Percentiles rank a stretch among this genome's conserved stretches.
Conservation (phyloP, 2,329 filamentous ascomycete genomes). For the Colletotrichum sp. region DNA sequence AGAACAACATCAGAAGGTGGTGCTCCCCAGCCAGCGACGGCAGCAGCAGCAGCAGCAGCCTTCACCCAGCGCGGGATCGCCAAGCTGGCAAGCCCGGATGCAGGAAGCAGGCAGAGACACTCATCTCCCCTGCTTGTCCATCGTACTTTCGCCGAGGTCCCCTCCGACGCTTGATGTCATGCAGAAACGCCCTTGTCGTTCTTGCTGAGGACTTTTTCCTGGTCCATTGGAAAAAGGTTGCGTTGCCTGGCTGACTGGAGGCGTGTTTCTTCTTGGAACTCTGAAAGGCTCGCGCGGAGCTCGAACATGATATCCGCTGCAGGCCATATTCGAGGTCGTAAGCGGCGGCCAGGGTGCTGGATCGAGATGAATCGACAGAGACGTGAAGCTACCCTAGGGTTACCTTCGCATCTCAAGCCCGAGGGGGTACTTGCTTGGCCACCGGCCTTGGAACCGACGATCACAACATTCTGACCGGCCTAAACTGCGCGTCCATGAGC, state of each 20-base stretch:
- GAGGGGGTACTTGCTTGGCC: background rate
- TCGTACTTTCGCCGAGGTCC: slow-evolving; percentile 8
- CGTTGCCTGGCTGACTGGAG: background rate
- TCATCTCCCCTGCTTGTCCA: slow-evolving; percentile 13
- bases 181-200: slow-evolving; percentile 4
- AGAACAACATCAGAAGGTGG: background rate
- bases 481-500: background rate
- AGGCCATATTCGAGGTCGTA: slow-evolving; percentile 1
- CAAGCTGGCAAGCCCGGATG: slow-evolving; percentile 21
- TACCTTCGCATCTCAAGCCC: slow-evolving; percentile 4
- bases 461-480: background rate
- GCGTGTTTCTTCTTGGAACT: background rate
- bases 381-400: background rate
- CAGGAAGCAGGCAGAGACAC: slow-evolving; percentile 19
- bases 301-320: slow-evolving; percentile 8
- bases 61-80: background rate
- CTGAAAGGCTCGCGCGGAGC: background rate
- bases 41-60: background rate
- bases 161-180: slow-evolving; percentile 15
- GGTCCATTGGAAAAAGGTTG: background rate
- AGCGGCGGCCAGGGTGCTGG: slow-evolving; percentile 5
- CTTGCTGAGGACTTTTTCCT: background rate
- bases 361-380: slow-evolving; percentile 18
- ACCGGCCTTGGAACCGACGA: slow-evolving; percentile 10
- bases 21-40: background rate